phyloP scores from a whole-genome alignment of 78 protist genomes.

The Dictyostelium brefeldianum region DNA sequence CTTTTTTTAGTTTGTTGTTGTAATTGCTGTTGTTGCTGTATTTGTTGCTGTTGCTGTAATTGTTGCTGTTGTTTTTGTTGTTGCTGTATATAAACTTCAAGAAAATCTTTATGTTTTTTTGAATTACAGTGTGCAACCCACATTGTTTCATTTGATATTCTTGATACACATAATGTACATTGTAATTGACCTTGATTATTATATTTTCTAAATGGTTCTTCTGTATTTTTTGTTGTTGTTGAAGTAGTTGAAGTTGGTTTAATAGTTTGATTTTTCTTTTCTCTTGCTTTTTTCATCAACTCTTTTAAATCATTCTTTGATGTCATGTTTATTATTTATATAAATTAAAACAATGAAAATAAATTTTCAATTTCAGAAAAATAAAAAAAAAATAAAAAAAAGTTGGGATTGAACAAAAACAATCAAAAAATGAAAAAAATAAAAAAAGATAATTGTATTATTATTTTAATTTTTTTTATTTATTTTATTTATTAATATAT shows the following conservation, averaged over 20 bases:
- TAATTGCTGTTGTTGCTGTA: background rate
- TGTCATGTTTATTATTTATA: slow-evolving; percentile 1
- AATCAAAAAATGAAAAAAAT: background rate
- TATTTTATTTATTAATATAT: background rate
- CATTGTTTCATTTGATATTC: slow-evolving; percentile 31
- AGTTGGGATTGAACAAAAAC: too few relatives aligned
- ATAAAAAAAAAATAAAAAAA: background rate
- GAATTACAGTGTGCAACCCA: slow-evolving; percentile 64
- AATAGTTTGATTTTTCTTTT: background rate
- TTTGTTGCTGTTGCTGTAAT: background rate
- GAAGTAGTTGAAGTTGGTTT: background rate
- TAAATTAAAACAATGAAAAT: background rate
- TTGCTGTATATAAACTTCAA: background rate
- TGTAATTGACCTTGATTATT: slow-evolving; percentile 24
- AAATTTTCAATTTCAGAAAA: background rate
- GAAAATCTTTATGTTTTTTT: slow-evolving; percentile 25
- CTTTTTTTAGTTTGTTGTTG: background rate
- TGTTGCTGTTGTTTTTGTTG: background rate
- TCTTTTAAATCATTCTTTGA: slow-evolving; percentile 23
- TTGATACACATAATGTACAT: slow-evolving; percentile 34
- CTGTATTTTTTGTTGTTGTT: background rate
- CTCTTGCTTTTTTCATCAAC: slow-evolving; percentile 16
- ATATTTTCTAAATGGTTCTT: background rate
- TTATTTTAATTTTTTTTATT: background rate
- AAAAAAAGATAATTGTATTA: background rate